These are phyloP conservation scores for Nitzschia sp. DNA, from an alignment of 108 stramenopile genomes.

Conservation along the genomic window DNA sequence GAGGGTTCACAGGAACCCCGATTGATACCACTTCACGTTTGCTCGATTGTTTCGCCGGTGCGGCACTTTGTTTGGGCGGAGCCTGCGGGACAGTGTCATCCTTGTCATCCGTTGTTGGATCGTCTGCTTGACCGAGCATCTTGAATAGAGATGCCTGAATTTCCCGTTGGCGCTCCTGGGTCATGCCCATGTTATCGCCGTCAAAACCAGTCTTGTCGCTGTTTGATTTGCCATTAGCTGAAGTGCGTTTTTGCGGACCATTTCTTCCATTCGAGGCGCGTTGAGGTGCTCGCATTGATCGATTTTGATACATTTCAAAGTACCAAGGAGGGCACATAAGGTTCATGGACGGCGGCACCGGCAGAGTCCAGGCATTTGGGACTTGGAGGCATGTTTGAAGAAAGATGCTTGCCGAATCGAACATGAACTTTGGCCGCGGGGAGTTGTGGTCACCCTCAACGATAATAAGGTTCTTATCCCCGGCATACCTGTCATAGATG, in stretches of 20 bases:
- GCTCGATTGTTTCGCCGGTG: slow-evolving; percentile 1
- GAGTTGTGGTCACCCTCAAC: slow-evolving; percentile 99
- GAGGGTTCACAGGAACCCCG: slow-evolving; percentile 7
- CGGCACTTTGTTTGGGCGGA: neutral
- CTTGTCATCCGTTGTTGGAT: slow-evolving; percentile 27
- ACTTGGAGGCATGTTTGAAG: slow-evolving; percentile 87
- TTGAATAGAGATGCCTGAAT: slow-evolving; percentile 87
- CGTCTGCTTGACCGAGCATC: slow-evolving; percentile 82
- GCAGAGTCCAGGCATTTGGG: slow-evolving; percentile 74
- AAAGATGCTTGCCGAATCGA: slow-evolving; percentile 94
- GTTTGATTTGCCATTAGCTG: slow-evolving; percentile 10
- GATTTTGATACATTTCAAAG: slow-evolving; percentile 55
- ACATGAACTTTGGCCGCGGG: slow-evolving; percentile 93
- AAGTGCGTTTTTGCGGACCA: slow-evolving; percentile 3
- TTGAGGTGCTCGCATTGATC: slow-evolving; percentile 25
- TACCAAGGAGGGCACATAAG: slow-evolving; percentile 85
- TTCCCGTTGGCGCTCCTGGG: slow-evolving; percentile 77
- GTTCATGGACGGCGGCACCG: slow-evolving; percentile 80
- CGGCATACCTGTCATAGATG: slow-evolving; percentile 89
- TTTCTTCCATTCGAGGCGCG: neutral
- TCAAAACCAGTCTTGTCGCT: slow-evolving; percentile 28
- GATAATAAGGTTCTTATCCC: slow-evolving; percentile 96
- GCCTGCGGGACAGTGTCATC: slow-evolving; percentile 2
- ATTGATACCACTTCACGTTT: slow-evolving; percentile 18
- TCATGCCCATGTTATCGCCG: slow-evolving; percentile 84